phyloP scores from a whole-genome alignment of 345 rosid genomes.

The Noccaea bulbosa region DNA sequence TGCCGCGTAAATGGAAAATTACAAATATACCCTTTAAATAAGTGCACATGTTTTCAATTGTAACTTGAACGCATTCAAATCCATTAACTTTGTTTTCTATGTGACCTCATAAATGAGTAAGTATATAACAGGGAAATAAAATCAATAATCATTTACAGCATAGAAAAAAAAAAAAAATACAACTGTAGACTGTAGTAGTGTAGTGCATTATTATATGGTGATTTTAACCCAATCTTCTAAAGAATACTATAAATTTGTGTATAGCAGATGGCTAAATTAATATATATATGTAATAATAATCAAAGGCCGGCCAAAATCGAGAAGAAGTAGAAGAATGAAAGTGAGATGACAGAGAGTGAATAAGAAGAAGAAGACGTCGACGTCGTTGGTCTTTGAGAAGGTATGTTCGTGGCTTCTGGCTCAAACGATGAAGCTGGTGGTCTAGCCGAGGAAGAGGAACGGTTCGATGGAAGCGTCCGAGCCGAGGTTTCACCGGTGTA shows the following conservation, averaged over 20 bases:
- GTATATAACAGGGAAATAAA: neutral
- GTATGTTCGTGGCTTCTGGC: constrained; percentile 64
- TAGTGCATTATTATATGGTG: neutral
- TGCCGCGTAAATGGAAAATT: too few relatives aligned
- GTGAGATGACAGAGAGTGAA: constrained; percentile 30
- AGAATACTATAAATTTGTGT: constrained; percentile 28
- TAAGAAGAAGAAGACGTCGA: constrained; percentile 32
- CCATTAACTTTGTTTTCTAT: neutral
- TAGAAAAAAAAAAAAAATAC: neutral
- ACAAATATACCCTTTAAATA: too few relatives aligned
- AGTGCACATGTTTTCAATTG: too few relatives aligned
- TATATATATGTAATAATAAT: neutral
- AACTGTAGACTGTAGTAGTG: neutral
- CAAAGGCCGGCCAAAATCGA: constrained; percentile 37
- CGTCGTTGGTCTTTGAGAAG: constrained; percentile 42
- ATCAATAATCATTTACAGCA: constrained; percentile 3
- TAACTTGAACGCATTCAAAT: too few relatives aligned
- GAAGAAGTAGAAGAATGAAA: constrained; percentile 32
- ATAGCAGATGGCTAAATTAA: constrained; percentile 14
- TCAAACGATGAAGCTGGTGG: constrained; percentile 64
- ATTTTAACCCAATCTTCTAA: constrained; percentile 31
- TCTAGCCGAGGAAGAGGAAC: constrained; percentile 42
- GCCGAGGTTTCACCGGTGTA: constrained; percentile 42
- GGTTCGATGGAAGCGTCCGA: constrained; percentile 48
- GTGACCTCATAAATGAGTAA: neutral